A percentile compares a stretch with the other conserved stretches of the same genome.
These are phyloP conservation scores for Alternaria gaisen DNA, from an alignment of 2,329 filamentous ascomycete species.

Conservation along the genomic window DNA sequence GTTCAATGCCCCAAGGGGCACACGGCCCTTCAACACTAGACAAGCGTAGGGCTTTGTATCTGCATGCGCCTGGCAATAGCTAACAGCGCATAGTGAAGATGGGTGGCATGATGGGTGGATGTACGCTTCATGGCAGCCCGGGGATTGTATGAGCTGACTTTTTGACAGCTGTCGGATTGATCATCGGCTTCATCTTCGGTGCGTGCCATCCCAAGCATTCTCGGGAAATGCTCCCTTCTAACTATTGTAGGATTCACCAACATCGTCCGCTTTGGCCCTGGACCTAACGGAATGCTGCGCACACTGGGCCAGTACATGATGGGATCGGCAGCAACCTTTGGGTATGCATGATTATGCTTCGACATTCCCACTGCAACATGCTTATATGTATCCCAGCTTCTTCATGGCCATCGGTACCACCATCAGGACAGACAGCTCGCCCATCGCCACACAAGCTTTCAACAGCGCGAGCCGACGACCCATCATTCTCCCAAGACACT, in stretches of 20 bases:
- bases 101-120: constrained; percentile 98
- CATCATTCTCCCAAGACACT: constrained; percentile 67
- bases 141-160: constrained; percentile 24
- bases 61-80: constrained; percentile 33
- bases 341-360: constrained; percentile 64
- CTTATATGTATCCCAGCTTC: constrained; percentile 65
- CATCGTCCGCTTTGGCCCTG: constrained; percentile 94
- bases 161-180: constrained; percentile 83
- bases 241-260: constrained; percentile 77
- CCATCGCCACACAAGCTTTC: constrained; percentile 78
- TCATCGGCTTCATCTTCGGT: constrained; percentile 99
- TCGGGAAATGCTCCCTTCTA: constrained; percentile 21
- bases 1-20: constrained; percentile 50
- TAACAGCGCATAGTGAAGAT: constrained; percentile 78
- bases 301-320: constrained; percentile 97
- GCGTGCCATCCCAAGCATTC: constrained; percentile 38
- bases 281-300: constrained; percentile 90
- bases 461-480: constrained; percentile 74
- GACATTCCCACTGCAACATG: neutral
- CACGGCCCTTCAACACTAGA: constrained; percentile 73
- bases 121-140: constrained; percentile 66
- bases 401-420: constrained; percentile 99
- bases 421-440: constrained; percentile 88
- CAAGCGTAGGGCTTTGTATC: constrained; percentile 65
- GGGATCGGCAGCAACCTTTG: constrained; percentile 93